Percentiles rank a stretch among this genome's conserved stretches.
Conservation (phyloP, 225 moss, liverwort and hornwort species). For the Bryoerythrophyllum caledonicum region DNA sequence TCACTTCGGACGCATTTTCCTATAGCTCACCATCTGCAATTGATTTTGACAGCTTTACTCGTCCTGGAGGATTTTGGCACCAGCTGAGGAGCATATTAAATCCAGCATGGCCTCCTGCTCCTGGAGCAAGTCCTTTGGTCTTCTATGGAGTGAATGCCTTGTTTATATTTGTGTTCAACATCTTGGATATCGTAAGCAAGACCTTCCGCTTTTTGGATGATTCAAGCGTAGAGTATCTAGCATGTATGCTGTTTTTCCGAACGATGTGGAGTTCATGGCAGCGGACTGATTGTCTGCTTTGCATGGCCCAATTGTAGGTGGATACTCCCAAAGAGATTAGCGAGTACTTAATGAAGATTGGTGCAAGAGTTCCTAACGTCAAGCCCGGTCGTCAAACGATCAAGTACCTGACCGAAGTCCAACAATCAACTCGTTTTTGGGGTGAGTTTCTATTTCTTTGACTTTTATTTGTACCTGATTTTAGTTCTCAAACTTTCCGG, state of each 20-base stretch:
- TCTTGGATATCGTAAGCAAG: constrained; percentile 87
- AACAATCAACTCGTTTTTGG: constrained; percentile 96
- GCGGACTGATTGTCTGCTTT: constrained; percentile 23
- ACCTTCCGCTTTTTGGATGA: constrained; percentile 7
- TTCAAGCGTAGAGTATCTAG: neutral
- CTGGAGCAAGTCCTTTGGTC: constrained; percentile 89
- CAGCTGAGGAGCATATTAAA: constrained; percentile 73
- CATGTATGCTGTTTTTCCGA: neutral
- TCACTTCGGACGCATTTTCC: constrained; percentile 13
- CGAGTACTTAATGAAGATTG: constrained; percentile 98
- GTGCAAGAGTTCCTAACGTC: constrained; percentile 85
- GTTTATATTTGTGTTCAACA: constrained; percentile 94
- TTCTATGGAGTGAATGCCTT: constrained; percentile 83
- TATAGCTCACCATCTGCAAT: constrained; percentile 11
- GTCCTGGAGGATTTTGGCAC: constrained; percentile 63
- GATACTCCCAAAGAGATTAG: constrained; percentile 99
- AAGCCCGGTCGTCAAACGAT: constrained; percentile 96
- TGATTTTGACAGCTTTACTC: constrained; percentile 53
- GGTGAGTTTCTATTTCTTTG: constrained; percentile 40
- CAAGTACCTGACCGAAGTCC: constrained; percentile 83
- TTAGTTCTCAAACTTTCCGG: neutral
- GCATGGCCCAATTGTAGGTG: constrained; percentile 47
- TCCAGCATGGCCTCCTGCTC: constrained; percentile 86
- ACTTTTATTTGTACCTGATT: neutral
- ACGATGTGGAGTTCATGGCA: constrained; percentile 7